A percentile compares a stretch with the other conserved stretches of the same genome.
Evolutionary conservation across 768 basidiomycete species (phyloP).

Genomic region (Agaricus blazei): DNA sequence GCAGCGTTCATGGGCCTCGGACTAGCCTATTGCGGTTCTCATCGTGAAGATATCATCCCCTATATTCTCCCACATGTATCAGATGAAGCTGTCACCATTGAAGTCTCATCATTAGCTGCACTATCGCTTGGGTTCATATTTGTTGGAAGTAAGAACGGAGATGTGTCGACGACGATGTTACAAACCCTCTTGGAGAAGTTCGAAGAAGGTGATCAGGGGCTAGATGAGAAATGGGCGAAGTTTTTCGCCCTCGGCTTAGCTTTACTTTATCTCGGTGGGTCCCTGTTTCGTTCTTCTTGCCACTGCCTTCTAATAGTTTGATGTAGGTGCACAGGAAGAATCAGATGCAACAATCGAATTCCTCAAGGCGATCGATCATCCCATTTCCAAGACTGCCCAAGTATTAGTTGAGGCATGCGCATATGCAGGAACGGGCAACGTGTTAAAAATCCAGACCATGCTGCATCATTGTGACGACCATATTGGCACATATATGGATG

Average conservation of each 20-base stretch:
- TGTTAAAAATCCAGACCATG: constrained; percentile 87
- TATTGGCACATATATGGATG: constrained; percentile 49
- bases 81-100: constrained; percentile 83
- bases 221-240: constrained; percentile 92
- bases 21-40: constrained; percentile 91
- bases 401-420: constrained; percentile 92
- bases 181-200: constrained; percentile 85
- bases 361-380: constrained; percentile 89
- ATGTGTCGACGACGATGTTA: constrained; percentile 83
- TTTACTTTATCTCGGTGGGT: constrained; percentile 82
- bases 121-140: constrained; percentile 92
- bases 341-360: constrained; percentile 94
- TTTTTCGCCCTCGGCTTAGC: constrained; percentile 90
- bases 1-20: constrained; percentile 91
- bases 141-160: constrained; percentile 92
- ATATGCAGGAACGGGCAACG: constrained; percentile 93
- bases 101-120: constrained; percentile 81
- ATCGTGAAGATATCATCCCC: constrained; percentile 76
- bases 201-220: constrained; percentile 57
- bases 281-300: not conserved
- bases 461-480: constrained; percentile 94
- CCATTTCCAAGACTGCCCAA: constrained; percentile 85
- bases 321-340: constrained; percentile 80
- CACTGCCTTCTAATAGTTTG: not conserved
- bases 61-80: constrained; percentile 77